These are phyloP conservation scores for Mycena haematopus DNA, from an alignment of 768 basidiomycete species.

Conservation along the genomic window DNA sequence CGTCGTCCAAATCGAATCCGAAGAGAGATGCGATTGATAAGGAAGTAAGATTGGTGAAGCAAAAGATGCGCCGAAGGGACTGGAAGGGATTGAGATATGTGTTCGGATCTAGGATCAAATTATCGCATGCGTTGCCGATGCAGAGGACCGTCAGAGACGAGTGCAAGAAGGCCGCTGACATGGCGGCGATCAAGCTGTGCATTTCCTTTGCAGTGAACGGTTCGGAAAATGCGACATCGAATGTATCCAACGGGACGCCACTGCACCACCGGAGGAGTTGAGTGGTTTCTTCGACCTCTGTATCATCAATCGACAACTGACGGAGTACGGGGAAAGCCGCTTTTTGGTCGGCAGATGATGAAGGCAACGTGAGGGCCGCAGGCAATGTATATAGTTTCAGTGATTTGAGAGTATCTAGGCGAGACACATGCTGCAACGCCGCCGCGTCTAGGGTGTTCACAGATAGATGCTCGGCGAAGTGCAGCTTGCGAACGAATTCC, in stretches of 20 bases:
- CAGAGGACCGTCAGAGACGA: constrained; percentile 8
- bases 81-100: not conserved
- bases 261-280: constrained; percentile 12
- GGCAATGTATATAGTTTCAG: constrained; percentile 2
- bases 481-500: constrained; percentile 7
- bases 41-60: constrained; percentile 7
- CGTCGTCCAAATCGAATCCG: constrained; percentile 21
- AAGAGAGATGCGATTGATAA: constrained; percentile 9
- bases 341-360: not conserved
- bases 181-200: constrained; percentile 4
- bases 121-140: not conserved
- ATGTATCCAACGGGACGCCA: constrained; percentile 8
- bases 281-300: constrained; percentile 4
- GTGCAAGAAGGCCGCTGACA: constrained; percentile 5
- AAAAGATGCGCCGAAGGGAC: constrained; percentile 8
- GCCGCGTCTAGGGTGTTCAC: constrained; percentile 4
- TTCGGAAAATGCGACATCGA: constrained; percentile 1
- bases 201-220: constrained; percentile 6
- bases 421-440: constrained; percentile 15
- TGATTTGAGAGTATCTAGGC: constrained; percentile 9
- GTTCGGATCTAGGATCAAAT: not conserved
- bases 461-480: constrained; percentile 9
- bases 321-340: constrained; percentile 11
- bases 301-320: not conserved
- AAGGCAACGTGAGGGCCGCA: not conserved